Evolutionary conservation across 192 early-diverging fungal genomes (phyloP).

Genomic region (Bifiguratus adelaidae): DNA sequence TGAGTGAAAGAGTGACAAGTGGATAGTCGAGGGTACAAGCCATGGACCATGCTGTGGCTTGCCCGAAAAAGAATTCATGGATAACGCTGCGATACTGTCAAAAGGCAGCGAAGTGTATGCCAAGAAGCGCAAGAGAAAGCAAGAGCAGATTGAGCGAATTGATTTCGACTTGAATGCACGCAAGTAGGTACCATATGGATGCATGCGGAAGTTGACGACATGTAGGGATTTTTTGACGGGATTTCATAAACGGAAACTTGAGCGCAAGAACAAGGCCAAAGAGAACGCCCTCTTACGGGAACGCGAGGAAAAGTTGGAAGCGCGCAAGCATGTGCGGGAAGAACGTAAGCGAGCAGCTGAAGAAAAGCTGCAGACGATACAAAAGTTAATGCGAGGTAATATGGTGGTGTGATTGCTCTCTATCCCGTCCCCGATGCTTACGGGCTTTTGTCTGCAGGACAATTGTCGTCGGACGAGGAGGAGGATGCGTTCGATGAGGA

Average conservation of each 20-base stretch:
- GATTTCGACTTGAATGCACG: slow-evolving; percentile 52
- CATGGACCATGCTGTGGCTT: no score
- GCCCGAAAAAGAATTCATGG: no score
- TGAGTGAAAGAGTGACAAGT: slow-evolving; percentile 51
- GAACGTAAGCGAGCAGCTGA: slow-evolving; percentile 33
- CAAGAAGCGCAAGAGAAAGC: slow-evolving; percentile 54
- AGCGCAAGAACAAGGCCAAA: slow-evolving; percentile 49
- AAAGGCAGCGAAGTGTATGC: slow-evolving; percentile 50
- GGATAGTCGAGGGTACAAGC: no score
- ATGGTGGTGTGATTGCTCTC: background rate
- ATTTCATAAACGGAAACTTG: slow-evolving; percentile 68
- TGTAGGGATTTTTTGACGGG: slow-evolving; percentile 58
- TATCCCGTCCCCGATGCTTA: background rate
- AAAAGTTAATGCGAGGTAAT: slow-evolving; percentile 26
- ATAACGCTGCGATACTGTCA: slow-evolving; percentile 48
- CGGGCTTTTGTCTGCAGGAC: slow-evolving; percentile 13
- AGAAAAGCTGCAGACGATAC: slow-evolving; percentile 38
- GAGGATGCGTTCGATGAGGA: slow-evolving; percentile 24
- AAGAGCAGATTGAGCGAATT: slow-evolving; percentile 49
- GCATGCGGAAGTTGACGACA: background rate
- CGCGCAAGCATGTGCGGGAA: slow-evolving; percentile 37
- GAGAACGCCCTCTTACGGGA: slow-evolving; percentile 29
- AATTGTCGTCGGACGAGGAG: slow-evolving; percentile 21
- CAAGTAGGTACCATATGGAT: slow-evolving; percentile 23
- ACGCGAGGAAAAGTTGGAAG: slow-evolving; percentile 41